Evolutionary conservation across 768 basidiomycete genomes (phyloP), one percentile per base, ranked within the genome.

Genomic region (Mycena vulgaris): DNA sequence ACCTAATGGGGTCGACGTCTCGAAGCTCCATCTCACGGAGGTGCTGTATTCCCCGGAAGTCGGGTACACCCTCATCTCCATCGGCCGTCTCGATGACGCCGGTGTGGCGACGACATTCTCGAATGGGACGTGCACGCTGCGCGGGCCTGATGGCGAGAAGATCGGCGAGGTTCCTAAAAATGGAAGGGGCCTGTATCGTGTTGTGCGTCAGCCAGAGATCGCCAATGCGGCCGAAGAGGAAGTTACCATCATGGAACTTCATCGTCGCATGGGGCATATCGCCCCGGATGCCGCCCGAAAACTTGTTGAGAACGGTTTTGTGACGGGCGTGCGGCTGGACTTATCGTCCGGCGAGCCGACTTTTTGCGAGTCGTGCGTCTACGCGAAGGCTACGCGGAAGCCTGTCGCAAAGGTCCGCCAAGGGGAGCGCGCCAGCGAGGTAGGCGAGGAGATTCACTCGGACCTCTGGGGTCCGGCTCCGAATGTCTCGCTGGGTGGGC

Each of bases 401-500:
- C 68, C 71, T 11, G 74, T 82, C 14, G 66, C 58, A 40, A 80
- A 80, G 64, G 74, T 66, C 8, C 74, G 75, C n/a, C 47, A 63
- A 23, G 74, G 70, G 7, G 53, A 69, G 23, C 63, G 73, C 6
- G 74, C 80, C 5, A 27, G 53, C n/a, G 60, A 42, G 0, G 74
- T 81, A 63, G 80, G 81, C 3, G 79, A 80, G 0, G 76, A 78
- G 27, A 76, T 83, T 17, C 78, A 82, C 48, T 76, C 77, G 0
- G 80, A 85, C 68, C 65, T 85, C 1, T 85, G 82, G 81, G 82
- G 83, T n/a, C 81, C 82, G 5, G 66, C 81, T 21, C 74, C 70
- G 19, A 65, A 67, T 19, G 25, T 42, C 8, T 66, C 75, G 2
- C 39, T 57, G 3, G 61, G 68, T 33, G 70, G 70, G 1, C 31